Conservation (phyloP, 1,139 yeast species). For the Yamadazyma jaroonii region DNA sequence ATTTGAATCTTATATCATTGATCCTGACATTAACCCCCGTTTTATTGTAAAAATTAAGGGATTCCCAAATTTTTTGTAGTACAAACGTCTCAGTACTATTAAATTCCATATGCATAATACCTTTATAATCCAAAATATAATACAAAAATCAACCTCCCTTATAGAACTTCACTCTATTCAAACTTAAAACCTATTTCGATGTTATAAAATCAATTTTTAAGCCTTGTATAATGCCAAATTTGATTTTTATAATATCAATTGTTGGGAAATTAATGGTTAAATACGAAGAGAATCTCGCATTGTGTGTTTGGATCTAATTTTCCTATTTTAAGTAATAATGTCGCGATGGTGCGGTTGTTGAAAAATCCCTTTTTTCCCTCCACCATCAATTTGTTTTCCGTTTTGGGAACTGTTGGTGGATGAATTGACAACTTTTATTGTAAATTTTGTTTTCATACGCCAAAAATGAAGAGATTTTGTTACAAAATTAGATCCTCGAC, state of each 20-base stretch:
- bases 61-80: conserved; percentile 6
- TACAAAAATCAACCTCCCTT: too few relatives aligned
- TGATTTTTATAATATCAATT: too few relatives aligned
- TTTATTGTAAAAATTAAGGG: conserved; percentile 4
- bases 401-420: too few relatives aligned
- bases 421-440: too few relatives aligned
- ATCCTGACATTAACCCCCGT: conserved; percentile 1
- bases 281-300: not conserved
- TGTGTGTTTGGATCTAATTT: not conserved
- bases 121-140: not conserved
- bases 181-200: too few relatives aligned
- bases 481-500: too few relatives aligned
- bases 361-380: not conserved
- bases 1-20: conserved; percentile 6
- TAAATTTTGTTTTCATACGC: too few relatives aligned
- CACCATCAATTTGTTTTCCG: too few relatives aligned
- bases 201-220: too few relatives aligned
- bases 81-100: conserved; percentile 3
- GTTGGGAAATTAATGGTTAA: not conserved
- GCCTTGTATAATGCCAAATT: too few relatives aligned
- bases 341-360: not conserved
- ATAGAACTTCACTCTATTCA: too few relatives aligned
- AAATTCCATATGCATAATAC: conserved; percentile 1
- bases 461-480: too few relatives aligned
- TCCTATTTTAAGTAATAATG: conserved; percentile 1